Evolutionary conservation across 2,329 filamentous ascomycete genomes (phyloP).

Genomic region (Aspergillus ibericus): DNA sequence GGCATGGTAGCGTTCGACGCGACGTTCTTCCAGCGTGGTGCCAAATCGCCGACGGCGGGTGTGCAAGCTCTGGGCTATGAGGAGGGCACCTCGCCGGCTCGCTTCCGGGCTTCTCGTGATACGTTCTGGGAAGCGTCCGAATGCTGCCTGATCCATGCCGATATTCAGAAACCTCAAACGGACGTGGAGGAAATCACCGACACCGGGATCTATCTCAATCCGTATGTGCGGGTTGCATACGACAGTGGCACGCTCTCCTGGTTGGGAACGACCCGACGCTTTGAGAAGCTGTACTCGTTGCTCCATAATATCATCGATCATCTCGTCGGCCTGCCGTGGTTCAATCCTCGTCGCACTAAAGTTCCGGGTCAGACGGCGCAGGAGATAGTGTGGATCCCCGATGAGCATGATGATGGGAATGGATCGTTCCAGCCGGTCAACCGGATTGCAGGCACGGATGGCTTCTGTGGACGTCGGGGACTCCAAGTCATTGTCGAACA

Average conservation of each 20-base stretch:
- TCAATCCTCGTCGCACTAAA: slow-evolving; percentile 62
- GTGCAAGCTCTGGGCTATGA: background rate
- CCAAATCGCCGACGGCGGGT: slow-evolving; percentile 2
- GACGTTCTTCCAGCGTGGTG: slow-evolving; percentile 43
- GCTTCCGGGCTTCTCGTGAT: slow-evolving; percentile 61
- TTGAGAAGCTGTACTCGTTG: slow-evolving; percentile 64
- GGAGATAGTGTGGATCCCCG: slow-evolving; percentile 44
- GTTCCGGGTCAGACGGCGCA: slow-evolving; percentile 52
- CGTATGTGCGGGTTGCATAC: slow-evolving; percentile 72
- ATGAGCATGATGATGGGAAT: slow-evolving; percentile 27
- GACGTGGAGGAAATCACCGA: slow-evolving; percentile 40
- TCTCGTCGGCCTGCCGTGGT: slow-evolving; percentile 57
- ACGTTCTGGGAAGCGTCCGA: slow-evolving; percentile 65
- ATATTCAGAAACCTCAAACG: slow-evolving; percentile 42
- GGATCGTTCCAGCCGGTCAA: slow-evolving; percentile 42
- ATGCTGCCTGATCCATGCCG: slow-evolving; percentile 60
- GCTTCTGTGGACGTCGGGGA: slow-evolving; percentile 46
- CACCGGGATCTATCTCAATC: slow-evolving; percentile 70
- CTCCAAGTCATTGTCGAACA: slow-evolving; percentile 48
- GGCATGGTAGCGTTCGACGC: slow-evolving; percentile 64
- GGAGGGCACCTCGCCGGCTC: slow-evolving; percentile 40
- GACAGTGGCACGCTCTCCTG: slow-evolving; percentile 57
- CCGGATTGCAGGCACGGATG: slow-evolving; percentile 44
- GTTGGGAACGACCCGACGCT: slow-evolving; percentile 61
- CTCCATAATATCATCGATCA: slow-evolving; percentile 61